Conservation (phyloP, 2,329 filamentous ascomycete genomes). For the Niveomyces coronatus region DNA sequence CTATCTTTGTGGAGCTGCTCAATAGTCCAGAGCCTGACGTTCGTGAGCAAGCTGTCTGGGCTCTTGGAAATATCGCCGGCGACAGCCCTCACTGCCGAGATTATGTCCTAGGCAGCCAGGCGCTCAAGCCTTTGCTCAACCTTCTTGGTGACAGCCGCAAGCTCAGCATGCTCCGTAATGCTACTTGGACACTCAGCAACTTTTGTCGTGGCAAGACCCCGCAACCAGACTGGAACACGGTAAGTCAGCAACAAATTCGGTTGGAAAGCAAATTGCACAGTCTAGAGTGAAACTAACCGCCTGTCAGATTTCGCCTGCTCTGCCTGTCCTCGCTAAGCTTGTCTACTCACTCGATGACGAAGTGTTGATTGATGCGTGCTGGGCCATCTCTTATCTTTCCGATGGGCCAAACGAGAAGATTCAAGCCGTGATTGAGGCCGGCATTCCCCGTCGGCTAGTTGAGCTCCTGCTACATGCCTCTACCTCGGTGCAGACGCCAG, state of each 20-base stretch:
- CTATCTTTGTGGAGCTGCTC: conserved; percentile 95
- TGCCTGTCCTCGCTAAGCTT: conserved; percentile 91
- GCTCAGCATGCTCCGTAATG: conserved; percentile 97
- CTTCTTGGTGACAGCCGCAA: conserved; percentile 96
- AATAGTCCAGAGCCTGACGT: conserved; percentile 96
- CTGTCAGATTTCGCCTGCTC: conserved; percentile 76
- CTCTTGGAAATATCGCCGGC: conserved; percentile 95
- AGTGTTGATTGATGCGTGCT: conserved; percentile 97
- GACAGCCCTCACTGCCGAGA: conserved; percentile 97
- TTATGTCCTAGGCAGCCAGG: conserved; percentile 86
- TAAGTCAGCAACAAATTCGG: conserved; percentile 39
- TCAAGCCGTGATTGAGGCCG: conserved; percentile 95
- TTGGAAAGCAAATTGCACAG: conserved; percentile 1
- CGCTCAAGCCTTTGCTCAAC: conserved; percentile 78
- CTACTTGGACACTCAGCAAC: conserved; percentile 98
- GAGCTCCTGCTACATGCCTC: conserved; percentile 97
- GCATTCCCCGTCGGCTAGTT: conserved; percentile 90
- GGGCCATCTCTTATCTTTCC: conserved; percentile 97
- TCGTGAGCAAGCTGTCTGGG: conserved; percentile 96
- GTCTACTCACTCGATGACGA: conserved; percentile 98
- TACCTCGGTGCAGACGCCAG: conserved; percentile 95
- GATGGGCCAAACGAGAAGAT: conserved; percentile 99
- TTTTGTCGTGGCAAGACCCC: conserved; percentile 99
- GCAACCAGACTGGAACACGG: conserved; percentile 94
- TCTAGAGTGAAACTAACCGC: conserved; percentile 16